phyloP scores from a whole-genome alignment of 2,329 filamentous ascomycete species.

The Elsinoe arachidis region DNA sequence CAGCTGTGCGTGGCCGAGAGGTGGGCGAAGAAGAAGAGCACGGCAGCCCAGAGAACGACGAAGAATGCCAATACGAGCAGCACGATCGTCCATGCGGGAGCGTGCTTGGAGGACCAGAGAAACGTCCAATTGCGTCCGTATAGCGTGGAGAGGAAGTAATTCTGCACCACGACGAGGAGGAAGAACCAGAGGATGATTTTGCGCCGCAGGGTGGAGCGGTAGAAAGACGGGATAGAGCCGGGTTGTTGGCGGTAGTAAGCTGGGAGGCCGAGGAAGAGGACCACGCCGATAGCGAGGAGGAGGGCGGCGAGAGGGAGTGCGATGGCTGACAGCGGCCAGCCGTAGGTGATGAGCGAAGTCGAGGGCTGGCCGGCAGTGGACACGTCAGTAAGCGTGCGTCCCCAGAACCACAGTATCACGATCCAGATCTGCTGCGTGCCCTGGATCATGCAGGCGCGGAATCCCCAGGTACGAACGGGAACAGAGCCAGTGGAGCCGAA shows the following conservation, averaged over 20 bases:
- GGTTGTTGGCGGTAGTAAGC: conserved; percentile 58
- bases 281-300: conserved; percentile 47
- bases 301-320: conserved; percentile 50
- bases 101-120: conserved; percentile 51
- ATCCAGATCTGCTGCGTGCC: conserved; percentile 60
- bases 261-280: conserved; percentile 54
- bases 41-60: conserved; percentile 45
- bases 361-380: conserved; percentile 34
- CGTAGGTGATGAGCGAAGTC: conserved; percentile 17
- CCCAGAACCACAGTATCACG: conserved; percentile 60
- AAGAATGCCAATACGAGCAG: conserved; percentile 50
- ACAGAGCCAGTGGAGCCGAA: conserved; percentile 48
- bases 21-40: conserved; percentile 45
- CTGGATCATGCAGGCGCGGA: conserved; percentile 57
- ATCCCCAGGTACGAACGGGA: conserved; percentile 58
- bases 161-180: conserved; percentile 54
- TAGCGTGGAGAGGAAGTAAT: conserved; percentile 57
- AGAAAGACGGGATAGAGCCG: conserved; percentile 57
- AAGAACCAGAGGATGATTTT: conserved; percentile 63
- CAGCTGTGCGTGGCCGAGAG: conserved; percentile 55
- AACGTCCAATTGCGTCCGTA: conserved; percentile 61
- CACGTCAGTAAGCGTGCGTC: conserved; percentile 43
- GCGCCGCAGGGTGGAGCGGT: conserved; percentile 51
- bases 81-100: conserved; percentile 48
- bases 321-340: conserved; percentile 37